Evolutionary conservation across 352 stramenopile genomes (phyloP).

Genomic region (Phytopythium sindhum): DNA sequence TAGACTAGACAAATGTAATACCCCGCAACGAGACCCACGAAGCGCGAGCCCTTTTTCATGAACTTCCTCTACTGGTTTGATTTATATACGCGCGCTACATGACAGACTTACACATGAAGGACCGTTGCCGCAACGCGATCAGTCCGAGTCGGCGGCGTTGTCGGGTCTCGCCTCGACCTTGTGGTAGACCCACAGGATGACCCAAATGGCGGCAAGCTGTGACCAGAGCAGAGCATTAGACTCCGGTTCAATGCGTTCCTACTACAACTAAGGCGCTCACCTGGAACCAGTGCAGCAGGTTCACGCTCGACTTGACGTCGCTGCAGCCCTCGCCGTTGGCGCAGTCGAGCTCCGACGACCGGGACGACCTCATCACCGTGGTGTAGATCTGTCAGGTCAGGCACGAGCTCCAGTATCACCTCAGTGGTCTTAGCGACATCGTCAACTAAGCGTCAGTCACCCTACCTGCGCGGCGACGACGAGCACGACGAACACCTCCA

Average conservation of each 20-base stretch:
- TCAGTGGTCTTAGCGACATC: not conserved
- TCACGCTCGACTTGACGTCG: constrained; percentile 28
- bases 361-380: constrained; percentile 23
- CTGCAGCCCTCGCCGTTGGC: constrained; percentile 54
- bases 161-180: constrained; percentile 13
- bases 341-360: constrained; percentile 44
- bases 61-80: too few relatives aligned
- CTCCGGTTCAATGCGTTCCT: constrained; percentile 1
- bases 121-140: not conserved
- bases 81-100: too few relatives aligned
- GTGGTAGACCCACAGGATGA: constrained; percentile 22
- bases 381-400: constrained; percentile 32
- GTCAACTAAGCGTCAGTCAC: not conserved
- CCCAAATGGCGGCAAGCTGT: constrained; percentile 18
- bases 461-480: constrained; percentile 28
- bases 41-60: too few relatives aligned
- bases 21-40: not conserved
- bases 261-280: not conserved
- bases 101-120: not conserved
- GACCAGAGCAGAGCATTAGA: not conserved
- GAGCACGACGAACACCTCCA: constrained; percentile 21
- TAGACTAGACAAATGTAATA: not conserved
- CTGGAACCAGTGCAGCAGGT: constrained; percentile 36
- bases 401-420: not conserved
- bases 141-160: not conserved